Evolutionary conservation across 2,329 filamentous ascomycete species (phyloP).

Genomic region (Leptographium galeiforme): DNA sequence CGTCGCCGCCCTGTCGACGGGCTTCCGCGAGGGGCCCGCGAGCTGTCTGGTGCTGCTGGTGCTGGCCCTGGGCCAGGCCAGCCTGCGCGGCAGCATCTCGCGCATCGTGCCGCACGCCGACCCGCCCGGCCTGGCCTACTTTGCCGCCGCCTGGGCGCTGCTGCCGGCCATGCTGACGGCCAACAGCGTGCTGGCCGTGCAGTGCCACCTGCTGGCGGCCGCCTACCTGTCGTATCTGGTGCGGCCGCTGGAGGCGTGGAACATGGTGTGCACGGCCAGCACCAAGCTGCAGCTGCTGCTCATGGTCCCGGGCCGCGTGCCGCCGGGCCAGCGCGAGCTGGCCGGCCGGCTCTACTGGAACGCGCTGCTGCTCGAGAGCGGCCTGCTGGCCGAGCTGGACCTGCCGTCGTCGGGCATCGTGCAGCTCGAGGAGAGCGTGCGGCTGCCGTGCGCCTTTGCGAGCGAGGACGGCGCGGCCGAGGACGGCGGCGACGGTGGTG

Average conservation of each 20-base stretch:
- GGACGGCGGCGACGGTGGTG: too few species aligned
- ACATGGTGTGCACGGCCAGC: slow-evolving; percentile 62
- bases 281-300: slow-evolving; percentile 70
- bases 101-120: slow-evolving; percentile 54
- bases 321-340: slow-evolving; percentile 56
- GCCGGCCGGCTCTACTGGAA: slow-evolving; percentile 78
- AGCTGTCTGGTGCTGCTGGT: slow-evolving; percentile 74
- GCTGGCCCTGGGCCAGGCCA: slow-evolving; percentile 63
- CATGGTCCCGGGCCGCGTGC: slow-evolving; percentile 58
- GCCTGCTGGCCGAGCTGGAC: slow-evolving; percentile 66
- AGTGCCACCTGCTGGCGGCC: slow-evolving; percentile 68
- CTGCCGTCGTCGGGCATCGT: slow-evolving; percentile 73
- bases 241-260: slow-evolving; percentile 73
- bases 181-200: slow-evolving; percentile 64
- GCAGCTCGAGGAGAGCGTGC: slow-evolving; percentile 68
- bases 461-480: slow-evolving; percentile 15
- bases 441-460: slow-evolving; percentile 61
- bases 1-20: slow-evolving; percentile 58
- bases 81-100: slow-evolving; percentile 63
- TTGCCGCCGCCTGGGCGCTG: slow-evolving; percentile 66
- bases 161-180: slow-evolving; percentile 67
- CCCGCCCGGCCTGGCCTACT: slow-evolving; percentile 64
- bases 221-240: slow-evolving; percentile 77
- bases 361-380: slow-evolving; percentile 65
- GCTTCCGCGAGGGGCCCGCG: slow-evolving; percentile 66